Conservation (phyloP, 2,329 filamentous ascomycete genomes). For the Cordyceps militaris region DNA sequence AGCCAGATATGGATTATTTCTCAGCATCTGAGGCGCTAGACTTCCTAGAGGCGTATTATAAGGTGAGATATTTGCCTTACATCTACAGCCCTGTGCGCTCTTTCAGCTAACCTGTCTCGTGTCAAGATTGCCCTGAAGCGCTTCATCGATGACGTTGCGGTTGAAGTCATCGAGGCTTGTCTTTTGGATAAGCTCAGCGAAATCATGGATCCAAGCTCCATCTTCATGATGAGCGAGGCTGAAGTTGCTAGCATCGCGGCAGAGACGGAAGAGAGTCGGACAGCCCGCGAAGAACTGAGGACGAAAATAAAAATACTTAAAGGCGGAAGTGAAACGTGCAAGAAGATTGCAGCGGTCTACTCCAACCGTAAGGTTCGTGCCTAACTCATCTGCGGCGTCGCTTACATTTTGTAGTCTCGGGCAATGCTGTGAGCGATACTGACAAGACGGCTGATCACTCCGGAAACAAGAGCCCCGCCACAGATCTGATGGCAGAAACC, state of each 20-base stretch:
- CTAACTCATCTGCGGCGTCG: background rate
- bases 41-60: constrained; percentile 34
- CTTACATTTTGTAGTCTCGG: background rate
- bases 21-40: constrained; percentile 29
- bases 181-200: constrained; percentile 17
- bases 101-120: background rate
- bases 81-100: background rate
- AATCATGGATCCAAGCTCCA: constrained; percentile 16
- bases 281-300: background rate
- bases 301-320: background rate
- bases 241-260: constrained; percentile 18
- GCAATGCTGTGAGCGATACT: background rate
- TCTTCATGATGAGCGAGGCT: constrained; percentile 16
- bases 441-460: background rate
- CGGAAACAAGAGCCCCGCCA: background rate
- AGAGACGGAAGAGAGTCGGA: constrained; percentile 15
- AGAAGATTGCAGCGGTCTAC: background rate
- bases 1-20: constrained; percentile 23
- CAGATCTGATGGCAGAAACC: background rate
- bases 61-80: constrained; percentile 20
- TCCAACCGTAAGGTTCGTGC: background rate
- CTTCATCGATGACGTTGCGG: constrained; percentile 20
- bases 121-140: constrained; percentile 18
- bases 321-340: background rate
- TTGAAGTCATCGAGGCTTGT: constrained; percentile 20